Evolutionary conservation across 2,329 filamentous ascomycete species (phyloP).

Genomic region (Penicillium sp.): DNA sequence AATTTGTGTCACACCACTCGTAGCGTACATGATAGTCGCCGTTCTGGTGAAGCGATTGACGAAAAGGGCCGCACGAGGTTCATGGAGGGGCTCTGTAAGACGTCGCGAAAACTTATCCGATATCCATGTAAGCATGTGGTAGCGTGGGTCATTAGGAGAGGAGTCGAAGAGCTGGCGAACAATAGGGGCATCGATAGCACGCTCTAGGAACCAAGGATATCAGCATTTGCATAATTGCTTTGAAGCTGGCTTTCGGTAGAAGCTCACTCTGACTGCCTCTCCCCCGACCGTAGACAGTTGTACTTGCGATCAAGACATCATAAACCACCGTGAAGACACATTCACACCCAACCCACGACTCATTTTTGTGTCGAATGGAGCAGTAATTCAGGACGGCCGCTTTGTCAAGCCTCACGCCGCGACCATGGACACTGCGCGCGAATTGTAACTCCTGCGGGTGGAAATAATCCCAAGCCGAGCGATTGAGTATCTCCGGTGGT

Average conservation of each 20-base stretch:
- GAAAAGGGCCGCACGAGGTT: conserved; percentile 81
- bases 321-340: conserved; percentile 89
- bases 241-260: too few species aligned
- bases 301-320: conserved; percentile 83
- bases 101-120: conserved; percentile 71
- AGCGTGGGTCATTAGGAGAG: conserved; percentile 79
- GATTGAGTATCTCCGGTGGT: conserved; percentile 73
- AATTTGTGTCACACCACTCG: conserved; percentile 73
- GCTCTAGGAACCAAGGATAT: conserved; percentile 56
- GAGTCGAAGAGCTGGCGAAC: conserved; percentile 79
- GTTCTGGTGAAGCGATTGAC: conserved; percentile 84
- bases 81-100: conserved; percentile 64
- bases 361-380: conserved; percentile 68
- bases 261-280: conserved; percentile 73
- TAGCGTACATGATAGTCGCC: conserved; percentile 83
- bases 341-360: conserved; percentile 77
- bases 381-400: conserved; percentile 83
- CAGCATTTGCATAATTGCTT: neutral
- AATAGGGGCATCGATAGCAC: conserved; percentile 75
- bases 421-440: conserved; percentile 71
- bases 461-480: conserved; percentile 83
- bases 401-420: conserved; percentile 77
- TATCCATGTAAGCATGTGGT: conserved; percentile 85
- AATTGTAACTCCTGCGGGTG: conserved; percentile 78
- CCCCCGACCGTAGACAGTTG: conserved; percentile 72